phyloP scores from a whole-genome alignment of 2,329 filamentous ascomycete genomes.

The Madurella mycetomatis region DNA sequence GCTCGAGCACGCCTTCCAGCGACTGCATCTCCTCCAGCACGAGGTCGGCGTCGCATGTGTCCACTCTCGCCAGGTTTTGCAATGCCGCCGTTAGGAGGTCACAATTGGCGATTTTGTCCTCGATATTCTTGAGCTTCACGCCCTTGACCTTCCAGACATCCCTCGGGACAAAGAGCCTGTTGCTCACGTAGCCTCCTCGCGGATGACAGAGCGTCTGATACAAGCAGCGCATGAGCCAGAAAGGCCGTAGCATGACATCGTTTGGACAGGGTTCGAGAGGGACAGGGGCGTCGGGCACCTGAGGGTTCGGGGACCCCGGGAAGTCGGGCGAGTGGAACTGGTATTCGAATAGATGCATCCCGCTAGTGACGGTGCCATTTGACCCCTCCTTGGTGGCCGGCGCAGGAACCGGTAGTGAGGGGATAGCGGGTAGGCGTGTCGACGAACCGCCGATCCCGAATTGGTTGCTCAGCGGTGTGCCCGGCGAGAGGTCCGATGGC shows the following conservation, averaged over 20 bases:
- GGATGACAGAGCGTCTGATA: constrained; percentile 91
- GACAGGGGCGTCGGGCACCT: constrained; percentile 62
- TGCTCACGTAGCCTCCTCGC: constrained; percentile 86
- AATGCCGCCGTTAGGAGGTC: constrained; percentile 87
- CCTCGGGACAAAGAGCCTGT: constrained; percentile 83
- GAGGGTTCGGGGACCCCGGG: constrained; percentile 61
- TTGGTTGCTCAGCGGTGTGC: constrained; percentile 67
- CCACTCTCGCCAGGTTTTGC: constrained; percentile 74
- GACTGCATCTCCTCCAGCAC: constrained; percentile 92
- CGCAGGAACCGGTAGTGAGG: constrained; percentile 56
- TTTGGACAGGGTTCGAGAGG: constrained; percentile 88
- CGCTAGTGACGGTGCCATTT: constrained; percentile 57
- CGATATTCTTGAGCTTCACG: constrained; percentile 84
- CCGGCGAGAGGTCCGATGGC: constrained; percentile 63
- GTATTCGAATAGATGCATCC: constrained; percentile 77
- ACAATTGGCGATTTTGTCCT: constrained; percentile 91
- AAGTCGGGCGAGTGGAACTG: constrained; percentile 66
- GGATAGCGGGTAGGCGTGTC: constrained; percentile 51
- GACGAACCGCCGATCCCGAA: constrained; percentile 49
- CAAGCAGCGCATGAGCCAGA: constrained; percentile 94
- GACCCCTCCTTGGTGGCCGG: constrained; percentile 57
- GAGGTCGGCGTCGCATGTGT: constrained; percentile 86
- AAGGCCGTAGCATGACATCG: constrained; percentile 84
- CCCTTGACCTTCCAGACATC: constrained; percentile 93
- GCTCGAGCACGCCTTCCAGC: constrained; percentile 79